Base-by-base conservation (phyloP, 768 basidiomycete genomes). In the Coprinopsis strossmayeri region DNA sequence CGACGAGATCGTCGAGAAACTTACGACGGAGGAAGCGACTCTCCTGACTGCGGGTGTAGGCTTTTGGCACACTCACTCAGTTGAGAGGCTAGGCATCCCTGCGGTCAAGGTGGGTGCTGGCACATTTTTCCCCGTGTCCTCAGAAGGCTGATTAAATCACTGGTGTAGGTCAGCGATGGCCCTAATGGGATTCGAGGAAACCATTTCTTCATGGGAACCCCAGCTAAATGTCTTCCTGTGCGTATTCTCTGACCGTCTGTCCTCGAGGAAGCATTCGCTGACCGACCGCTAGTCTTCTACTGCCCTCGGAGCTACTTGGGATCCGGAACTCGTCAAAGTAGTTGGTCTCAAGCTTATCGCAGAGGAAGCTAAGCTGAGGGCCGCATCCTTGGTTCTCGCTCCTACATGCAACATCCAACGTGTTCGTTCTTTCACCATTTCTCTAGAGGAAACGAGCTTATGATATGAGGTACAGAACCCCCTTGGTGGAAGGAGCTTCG, bases 371-470 rank as follows among this genome's bases (percentile, higher is more conserved):
- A 89, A 84, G 64, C 69, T 85, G 41, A 72, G 79, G 38, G 76
- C 82, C 1, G 82, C 84, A 9, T 81, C 83, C 11, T 63, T 87
- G 2, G 68, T 89, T 25, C 76, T 91, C 15, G 90, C 82, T 0
- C 90, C 89, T 0, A 91, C 89, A 0, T 86, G 84, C 60, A 91
- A 92, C 60, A 89, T 88, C 43, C 89, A 90, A 63, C 77, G 90
- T 26, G 86, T 79, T 39, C 23, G 34, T 25, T 7, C 30, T 32
- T 32, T 34, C 32, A 34, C 32, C 32, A n/a, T 34, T 34, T n/a
- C 32, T n/a, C 9, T n/a, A 17, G 20, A 23, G 15, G 12, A 18
- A 21, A 3, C 12, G 23, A 12, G 24, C 20, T 1, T 30, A 20
- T 15, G 15, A 11, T 51, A 38, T 30, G n/a, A n/a, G n/a, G n/a